A percentile compares a stretch with the other conserved stretches of the same genome.
Conservation (phyloP, 176 grass and related monocot species). For the Eragrostis curvula region DNA sequence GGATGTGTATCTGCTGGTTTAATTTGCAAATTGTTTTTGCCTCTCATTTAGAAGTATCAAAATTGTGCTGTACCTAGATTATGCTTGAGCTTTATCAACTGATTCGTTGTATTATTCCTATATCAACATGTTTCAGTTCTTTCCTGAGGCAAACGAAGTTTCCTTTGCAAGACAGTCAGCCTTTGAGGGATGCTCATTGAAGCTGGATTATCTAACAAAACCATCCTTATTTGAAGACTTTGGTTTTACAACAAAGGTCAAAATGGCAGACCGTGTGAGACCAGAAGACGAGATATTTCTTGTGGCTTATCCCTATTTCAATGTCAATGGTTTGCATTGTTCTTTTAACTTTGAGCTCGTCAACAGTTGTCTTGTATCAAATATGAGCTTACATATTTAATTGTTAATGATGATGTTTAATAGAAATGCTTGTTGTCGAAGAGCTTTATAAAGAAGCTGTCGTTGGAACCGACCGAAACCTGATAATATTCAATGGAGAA, state of each 20-base stretch:
- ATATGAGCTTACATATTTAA: slow-evolving; percentile 22
- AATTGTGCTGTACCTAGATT: slow-evolving; percentile 17
- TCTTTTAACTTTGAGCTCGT: slow-evolving; percentile 6
- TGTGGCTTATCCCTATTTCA: slow-evolving; percentile 98
- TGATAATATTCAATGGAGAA: slow-evolving; percentile 97
- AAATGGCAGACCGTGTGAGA: slow-evolving; percentile 87
- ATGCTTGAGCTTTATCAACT: slow-evolving; percentile 14
- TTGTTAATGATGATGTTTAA: slow-evolving; percentile 20
- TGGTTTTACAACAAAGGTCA: slow-evolving; percentile 85
- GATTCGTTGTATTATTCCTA: slow-evolving; percentile 1
- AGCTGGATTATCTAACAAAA: slow-evolving; percentile 93
- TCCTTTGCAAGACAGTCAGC: slow-evolving; percentile 80
- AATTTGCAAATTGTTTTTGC: not conserved
- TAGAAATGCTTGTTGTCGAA: slow-evolving; percentile 98
- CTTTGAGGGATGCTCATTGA: slow-evolving; percentile 86
- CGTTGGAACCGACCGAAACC: slow-evolving; percentile 62
- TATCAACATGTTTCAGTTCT: slow-evolving; percentile 68
- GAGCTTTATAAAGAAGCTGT: slow-evolving; percentile 94
- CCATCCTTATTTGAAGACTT: slow-evolving; percentile 97
- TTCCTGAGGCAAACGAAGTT: slow-evolving; percentile 95
- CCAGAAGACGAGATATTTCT: slow-evolving; percentile 82
- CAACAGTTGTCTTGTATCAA: not conserved
- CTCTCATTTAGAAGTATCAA: not conserved
- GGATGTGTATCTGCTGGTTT: not conserved
- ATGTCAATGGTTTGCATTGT: slow-evolving; percentile 83